These are phyloP conservation scores for Nicotiana tabacum DNA, from an alignment of 257 asterid genomes.

Conservation along the genomic window DNA sequence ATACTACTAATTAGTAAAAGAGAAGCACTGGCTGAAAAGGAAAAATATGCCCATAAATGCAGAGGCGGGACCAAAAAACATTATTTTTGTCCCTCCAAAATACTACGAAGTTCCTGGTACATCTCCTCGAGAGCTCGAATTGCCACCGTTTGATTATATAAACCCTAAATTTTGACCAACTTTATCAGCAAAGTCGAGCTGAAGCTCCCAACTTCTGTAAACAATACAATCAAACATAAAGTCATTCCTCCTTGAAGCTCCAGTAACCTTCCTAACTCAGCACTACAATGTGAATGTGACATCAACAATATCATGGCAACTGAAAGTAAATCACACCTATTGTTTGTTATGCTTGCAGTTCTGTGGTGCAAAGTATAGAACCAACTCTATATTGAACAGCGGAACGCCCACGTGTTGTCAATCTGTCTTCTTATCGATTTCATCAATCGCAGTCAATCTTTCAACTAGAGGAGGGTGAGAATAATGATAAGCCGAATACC, in stretches of 20 bases:
- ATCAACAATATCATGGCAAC: neutral
- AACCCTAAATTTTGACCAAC: neutral
- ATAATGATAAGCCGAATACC: slow-evolving; percentile 94
- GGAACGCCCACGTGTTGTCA: slow-evolving; percentile 13
- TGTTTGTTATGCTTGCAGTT: neutral
- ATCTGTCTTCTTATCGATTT: slow-evolving; percentile 58
- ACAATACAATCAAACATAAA: neutral
- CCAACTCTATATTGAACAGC: neutral
- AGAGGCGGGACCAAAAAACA: neutral
- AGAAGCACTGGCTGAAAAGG: neutral
- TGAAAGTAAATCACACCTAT: neutral
- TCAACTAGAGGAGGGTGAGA: slow-evolving; percentile 96
- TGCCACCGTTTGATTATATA: neutral
- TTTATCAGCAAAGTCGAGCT: neutral
- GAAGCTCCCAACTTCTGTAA: neutral
- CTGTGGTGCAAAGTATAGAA: neutral
- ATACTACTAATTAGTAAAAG: neutral
- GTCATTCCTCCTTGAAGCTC: neutral
- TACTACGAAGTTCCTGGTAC: neutral
- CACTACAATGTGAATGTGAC: neutral
- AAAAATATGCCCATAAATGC: neutral
- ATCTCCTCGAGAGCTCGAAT: neutral
- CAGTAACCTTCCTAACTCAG: neutral
- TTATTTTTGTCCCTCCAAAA: neutral
- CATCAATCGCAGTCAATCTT: slow-evolving; percentile 75